Conservation (phyloP, 2,329 filamentous ascomycete genomes). For the Talaromyces sp. region DNA sequence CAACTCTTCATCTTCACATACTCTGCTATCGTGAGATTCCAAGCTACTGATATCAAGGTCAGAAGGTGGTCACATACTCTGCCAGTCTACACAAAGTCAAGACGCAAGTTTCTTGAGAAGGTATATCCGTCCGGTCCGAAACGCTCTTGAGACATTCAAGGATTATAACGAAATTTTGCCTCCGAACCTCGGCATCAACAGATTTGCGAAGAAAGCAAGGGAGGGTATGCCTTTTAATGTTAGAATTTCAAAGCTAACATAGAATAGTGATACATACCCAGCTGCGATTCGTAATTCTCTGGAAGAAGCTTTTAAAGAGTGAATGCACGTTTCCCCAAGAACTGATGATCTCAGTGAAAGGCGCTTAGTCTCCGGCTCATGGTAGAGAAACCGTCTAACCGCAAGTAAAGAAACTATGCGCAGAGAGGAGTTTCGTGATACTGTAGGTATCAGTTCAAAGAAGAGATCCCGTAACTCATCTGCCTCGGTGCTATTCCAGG, state of each 20-base stretch:
- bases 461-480: constrained; percentile 40
- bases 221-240: constrained; percentile 52
- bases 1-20: constrained; percentile 74
- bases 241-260: constrained; percentile 9
- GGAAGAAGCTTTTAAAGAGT: constrained; percentile 74
- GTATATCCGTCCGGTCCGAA: constrained; percentile 62
- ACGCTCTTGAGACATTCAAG: constrained; percentile 68
- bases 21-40: constrained; percentile 36
- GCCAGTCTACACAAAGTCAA: constrained; percentile 83
- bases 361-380: constrained; percentile 56
- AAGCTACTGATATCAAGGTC: not conserved
- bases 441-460: constrained; percentile 33
- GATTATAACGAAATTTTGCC: constrained; percentile 63
- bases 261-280: constrained; percentile 42
- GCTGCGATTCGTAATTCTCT: constrained; percentile 81
- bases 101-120: constrained; percentile 77
- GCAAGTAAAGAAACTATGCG: constrained; percentile 68
- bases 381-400: constrained; percentile 63
- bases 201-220: constrained; percentile 58
- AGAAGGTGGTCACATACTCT: constrained; percentile 42
- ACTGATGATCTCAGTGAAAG: constrained; percentile 63
- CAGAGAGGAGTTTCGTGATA: constrained; percentile 50
- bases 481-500: constrained; percentile 18
- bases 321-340: constrained; percentile 74
- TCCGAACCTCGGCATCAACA: constrained; percentile 44